These are phyloP conservation scores for Candida albicans DNA, from an alignment of 1,139 yeast species.

Conservation along the genomic window DNA sequence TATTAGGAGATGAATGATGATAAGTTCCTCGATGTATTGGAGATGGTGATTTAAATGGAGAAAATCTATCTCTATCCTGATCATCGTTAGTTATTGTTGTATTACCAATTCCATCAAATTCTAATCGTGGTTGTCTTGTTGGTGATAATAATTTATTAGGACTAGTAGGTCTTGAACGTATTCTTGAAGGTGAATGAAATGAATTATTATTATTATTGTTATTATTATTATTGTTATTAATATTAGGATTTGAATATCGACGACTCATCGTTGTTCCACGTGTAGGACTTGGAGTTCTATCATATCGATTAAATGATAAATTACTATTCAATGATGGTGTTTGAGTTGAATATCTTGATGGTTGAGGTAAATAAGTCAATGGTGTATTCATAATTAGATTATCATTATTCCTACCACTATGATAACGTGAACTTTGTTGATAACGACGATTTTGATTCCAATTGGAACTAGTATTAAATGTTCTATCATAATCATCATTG, in stretches of 20 bases:
- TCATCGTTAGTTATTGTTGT: too few relatives aligned
- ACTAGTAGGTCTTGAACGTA: conserved; percentile 1
- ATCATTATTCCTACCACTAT: background rate
- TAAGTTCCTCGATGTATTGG: conserved; percentile 6
- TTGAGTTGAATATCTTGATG: conserved; percentile 1
- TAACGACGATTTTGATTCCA: background rate
- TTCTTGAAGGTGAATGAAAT: too few relatives aligned
- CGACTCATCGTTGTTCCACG: background rate
- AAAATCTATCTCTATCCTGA: background rate
- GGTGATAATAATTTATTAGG: conserved; percentile 12
- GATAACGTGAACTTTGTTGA: conserved; percentile 1
- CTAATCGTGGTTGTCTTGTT: conserved; percentile 7
- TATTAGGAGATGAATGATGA: conserved; percentile 5
- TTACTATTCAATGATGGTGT: conserved; percentile 3
- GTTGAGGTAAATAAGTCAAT: background rate
- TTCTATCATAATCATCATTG: background rate
- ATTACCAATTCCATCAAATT: conserved; percentile 1
- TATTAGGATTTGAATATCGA: too few relatives aligned
- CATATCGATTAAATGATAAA: conserved; percentile 2
- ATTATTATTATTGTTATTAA: too few relatives aligned
- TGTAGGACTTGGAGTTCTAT: conserved; percentile 7
- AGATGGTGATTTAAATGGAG: conserved; percentile 12
- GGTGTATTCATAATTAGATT: background rate
- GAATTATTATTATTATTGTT: too few relatives aligned
- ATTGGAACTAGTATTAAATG: background rate